Conservation (phyloP, 108 stramenopile species). For the Nitzschia putrida region DNA sequence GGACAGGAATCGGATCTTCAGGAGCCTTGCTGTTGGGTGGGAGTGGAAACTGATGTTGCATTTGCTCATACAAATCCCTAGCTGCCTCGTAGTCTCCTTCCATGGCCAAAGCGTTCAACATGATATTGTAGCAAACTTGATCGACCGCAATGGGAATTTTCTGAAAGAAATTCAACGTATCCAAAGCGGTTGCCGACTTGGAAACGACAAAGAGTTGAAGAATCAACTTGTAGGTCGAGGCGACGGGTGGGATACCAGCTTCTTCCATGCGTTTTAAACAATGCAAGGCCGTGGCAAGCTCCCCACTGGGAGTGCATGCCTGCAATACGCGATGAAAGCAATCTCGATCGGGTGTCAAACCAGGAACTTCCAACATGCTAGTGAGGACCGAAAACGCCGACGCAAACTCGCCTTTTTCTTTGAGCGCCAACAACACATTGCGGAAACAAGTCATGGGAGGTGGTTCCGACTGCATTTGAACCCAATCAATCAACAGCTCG, state of each 20-base stretch:
- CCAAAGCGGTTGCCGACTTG: background rate
- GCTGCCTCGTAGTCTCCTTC: slow-evolving; percentile 26
- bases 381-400: slow-evolving; percentile 10
- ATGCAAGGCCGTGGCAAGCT: slow-evolving; percentile 4
- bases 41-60: background rate
- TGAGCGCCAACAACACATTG: slow-evolving; percentile 18
- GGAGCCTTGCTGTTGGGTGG: background rate
- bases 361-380: background rate
- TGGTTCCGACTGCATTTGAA: background rate
- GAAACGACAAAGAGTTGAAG: background rate
- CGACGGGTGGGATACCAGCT: background rate
- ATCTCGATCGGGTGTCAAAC: slow-evolving; percentile 32
- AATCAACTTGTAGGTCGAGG: slow-evolving; percentile 15
- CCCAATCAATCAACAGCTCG: slow-evolving; percentile 27
- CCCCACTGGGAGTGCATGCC: slow-evolving; percentile 13
- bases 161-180: slow-evolving; percentile 1
- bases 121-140: slow-evolving; percentile 27
- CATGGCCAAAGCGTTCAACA: slow-evolving; percentile 26
- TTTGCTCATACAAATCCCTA: slow-evolving; percentile 11
- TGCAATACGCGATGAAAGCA: slow-evolving; percentile 29
- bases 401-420: slow-evolving; percentile 10
- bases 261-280: slow-evolving; percentile 17
- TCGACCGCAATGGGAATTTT: slow-evolving; percentile 4
- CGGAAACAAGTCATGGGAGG: slow-evolving; percentile 20
- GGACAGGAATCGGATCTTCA: slow-evolving; percentile 12